phyloP scores from a whole-genome alignment of 129 eudicot species.

The Erigeron canadensis region DNA sequence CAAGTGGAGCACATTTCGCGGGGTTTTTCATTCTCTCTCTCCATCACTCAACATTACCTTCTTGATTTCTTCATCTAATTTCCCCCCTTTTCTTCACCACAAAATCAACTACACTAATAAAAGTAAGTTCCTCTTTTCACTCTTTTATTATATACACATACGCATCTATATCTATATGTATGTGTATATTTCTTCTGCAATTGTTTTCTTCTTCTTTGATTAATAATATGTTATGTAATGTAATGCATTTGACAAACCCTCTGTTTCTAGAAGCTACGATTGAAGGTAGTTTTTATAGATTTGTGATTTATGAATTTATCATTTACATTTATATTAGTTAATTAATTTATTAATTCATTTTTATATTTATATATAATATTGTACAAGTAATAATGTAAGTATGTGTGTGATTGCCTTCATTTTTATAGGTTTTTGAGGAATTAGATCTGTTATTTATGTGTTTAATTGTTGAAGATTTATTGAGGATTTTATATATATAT shows the following conservation, averaged over 20 bases:
- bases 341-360: no score
- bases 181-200: conserved; percentile 12
- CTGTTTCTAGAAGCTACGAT: conserved; percentile 13
- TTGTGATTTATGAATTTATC: not conserved
- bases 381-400: no score
- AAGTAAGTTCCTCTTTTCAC: conserved; percentile 19
- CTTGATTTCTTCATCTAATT: conserved; percentile 24
- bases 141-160: not conserved
- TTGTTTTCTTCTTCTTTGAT: conserved; percentile 38
- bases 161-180: not conserved
- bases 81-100: conserved; percentile 33
- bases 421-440: not conserved
- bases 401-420: not conserved
- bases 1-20: conserved; percentile 54
- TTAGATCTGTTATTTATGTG: not conserved
- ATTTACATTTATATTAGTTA: no score
- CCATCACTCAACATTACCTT: conserved; percentile 2
- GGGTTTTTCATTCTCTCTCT: conserved; percentile 34
- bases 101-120: conserved; percentile 25
- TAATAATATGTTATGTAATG: conserved; percentile 38
- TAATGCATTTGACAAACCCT: conserved; percentile 6
- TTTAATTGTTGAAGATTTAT: not conserved
- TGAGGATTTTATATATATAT: not conserved
- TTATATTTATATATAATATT: no score
- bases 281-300: conserved; percentile 18